Evolutionary conservation across 2,329 filamentous ascomycete genomes (phyloP).

Genomic region (Berkeleyomyces basicola): DNA sequence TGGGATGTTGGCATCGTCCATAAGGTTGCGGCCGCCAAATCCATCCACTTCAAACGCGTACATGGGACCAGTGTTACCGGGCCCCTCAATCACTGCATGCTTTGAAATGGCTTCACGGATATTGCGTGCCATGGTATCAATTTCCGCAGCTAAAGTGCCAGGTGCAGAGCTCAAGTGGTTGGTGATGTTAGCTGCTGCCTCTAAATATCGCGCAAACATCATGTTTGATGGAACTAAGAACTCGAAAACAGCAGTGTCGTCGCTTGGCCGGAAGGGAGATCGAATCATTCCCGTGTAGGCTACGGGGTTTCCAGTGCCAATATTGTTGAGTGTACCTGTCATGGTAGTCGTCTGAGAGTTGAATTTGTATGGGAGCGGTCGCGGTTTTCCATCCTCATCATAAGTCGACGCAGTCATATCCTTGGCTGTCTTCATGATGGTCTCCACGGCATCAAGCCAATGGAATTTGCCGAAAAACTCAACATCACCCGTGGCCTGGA

Average conservation of each 20-base stretch:
- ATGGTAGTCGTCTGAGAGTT: constrained; percentile 44
- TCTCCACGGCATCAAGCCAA: constrained; percentile 57
- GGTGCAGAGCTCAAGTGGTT: constrained; percentile 36
- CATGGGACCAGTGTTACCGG: constrained; percentile 32
- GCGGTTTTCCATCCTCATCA: constrained; percentile 37
- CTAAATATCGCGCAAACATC: constrained; percentile 55
- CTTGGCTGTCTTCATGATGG: constrained; percentile 50
- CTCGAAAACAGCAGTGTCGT: constrained; percentile 73
- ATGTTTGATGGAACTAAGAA: constrained; percentile 84
- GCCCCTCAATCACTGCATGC: constrained; percentile 48
- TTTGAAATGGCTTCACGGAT: constrained; percentile 53
- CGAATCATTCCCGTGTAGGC: constrained; percentile 63
- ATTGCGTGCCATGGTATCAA: constrained; percentile 40
- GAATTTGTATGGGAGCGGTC: constrained; percentile 55
- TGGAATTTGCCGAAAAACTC: constrained; percentile 52
- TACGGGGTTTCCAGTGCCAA: constrained; percentile 64
- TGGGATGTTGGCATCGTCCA: constrained; percentile 60
- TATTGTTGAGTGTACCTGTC: constrained; percentile 17
- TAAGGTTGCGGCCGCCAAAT: constrained; percentile 47
- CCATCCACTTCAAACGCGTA: constrained; percentile 67
- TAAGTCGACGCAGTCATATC: constrained; percentile 64
- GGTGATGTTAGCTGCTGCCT: constrained; percentile 29
- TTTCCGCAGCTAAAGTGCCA: constrained; percentile 33
- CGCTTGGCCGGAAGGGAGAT: constrained; percentile 77
- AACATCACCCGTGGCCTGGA: constrained; percentile 49